These are phyloP conservation scores for Malassezia psittaci DNA, from an alignment of 1,284 basidiomycete genomes.

Conservation along the genomic window DNA sequence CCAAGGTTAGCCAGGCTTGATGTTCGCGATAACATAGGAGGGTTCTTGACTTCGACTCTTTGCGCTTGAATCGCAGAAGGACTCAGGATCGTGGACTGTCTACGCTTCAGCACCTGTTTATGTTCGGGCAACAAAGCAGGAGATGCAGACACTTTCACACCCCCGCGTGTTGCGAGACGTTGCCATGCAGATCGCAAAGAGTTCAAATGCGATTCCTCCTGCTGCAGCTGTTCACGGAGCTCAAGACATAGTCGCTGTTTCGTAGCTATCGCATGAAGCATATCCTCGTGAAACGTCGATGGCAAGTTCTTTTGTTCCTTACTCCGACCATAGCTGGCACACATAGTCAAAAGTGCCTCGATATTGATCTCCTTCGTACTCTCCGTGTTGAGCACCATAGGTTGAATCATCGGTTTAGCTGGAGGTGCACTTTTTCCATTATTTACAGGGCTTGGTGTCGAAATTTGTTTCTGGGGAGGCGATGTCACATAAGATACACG, in stretches of 20 bases:
- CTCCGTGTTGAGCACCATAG: too few species aligned
- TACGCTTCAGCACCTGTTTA: background rate
- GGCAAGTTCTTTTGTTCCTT: background rate
- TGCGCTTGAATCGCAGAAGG: background rate
- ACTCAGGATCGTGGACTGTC: background rate
- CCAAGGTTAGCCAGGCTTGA: too few species aligned
- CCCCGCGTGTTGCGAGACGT: constrained; percentile 8
- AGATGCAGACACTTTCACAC: background rate
- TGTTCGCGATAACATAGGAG: too few species aligned
- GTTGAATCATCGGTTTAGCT: too few species aligned
- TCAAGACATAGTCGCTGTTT: constrained; percentile 15
- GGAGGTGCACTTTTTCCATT: too few species aligned
- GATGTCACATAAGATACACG: constrained; percentile 2
- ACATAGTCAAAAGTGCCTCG: background rate
- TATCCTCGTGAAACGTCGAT: background rate
- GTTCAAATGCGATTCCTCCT: constrained; percentile 6
- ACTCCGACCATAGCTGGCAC: background rate
- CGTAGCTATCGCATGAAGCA: constrained; percentile 10
- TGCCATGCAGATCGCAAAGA: constrained; percentile 12
- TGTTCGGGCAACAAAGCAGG: background rate
- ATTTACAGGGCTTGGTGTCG: background rate
- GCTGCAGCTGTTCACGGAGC: constrained; percentile 14
- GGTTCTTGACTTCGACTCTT: background rate
- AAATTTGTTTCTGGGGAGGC: background rate
- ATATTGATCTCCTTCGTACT: background rate